A percentile compares a stretch with the other conserved stretches of the same genome.
These are phyloP conservation scores for Poa annua DNA, from an alignment of 176 grass and related monocot genomes.

Conservation along the genomic window DNA sequence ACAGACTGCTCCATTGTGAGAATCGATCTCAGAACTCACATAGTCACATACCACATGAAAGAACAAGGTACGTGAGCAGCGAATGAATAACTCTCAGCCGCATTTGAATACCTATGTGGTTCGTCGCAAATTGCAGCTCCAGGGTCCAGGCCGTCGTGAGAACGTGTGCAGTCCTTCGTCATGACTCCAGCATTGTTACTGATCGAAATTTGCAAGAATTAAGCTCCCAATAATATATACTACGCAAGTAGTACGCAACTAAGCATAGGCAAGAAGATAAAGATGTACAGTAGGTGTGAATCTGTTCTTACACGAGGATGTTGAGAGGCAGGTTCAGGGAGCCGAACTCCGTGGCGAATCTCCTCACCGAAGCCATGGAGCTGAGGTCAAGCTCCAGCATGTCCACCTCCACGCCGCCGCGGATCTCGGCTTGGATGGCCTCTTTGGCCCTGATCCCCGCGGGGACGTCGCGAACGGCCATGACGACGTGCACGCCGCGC, in stretches of 20 bases:
- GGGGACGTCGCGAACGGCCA: conserved; percentile 59
- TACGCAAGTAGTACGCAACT: neutral
- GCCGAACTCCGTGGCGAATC: conserved; percentile 55
- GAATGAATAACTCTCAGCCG: neutral
- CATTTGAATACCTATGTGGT: conserved; percentile 63
- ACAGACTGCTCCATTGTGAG: neutral
- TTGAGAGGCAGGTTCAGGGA: conserved; percentile 60
- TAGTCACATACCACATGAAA: neutral
- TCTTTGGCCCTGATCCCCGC: conserved; percentile 48
- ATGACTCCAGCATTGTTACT: conserved; percentile 58
- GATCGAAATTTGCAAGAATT: neutral
- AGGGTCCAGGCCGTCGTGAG: conserved; percentile 50
- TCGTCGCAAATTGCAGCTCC: conserved; percentile 81
- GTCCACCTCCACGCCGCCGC: conserved; percentile 47
- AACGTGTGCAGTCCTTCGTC: conserved; percentile 24
- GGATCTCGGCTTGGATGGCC: conserved; percentile 41
- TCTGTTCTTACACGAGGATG: conserved; percentile 62
- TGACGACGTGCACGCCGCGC: conserved; percentile 61
- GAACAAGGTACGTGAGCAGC: neutral
- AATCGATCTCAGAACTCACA: neutral
- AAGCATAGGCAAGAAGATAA: neutral
- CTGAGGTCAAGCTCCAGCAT: conserved; percentile 76
- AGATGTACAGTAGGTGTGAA: neutral
- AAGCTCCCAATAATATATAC: neutral
- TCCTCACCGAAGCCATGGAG: conserved; percentile 62